Percentiles rank a stretch among this genome's conserved stretches.
Evolutionary conservation across 129 eudicot genomes (phyloP).

Genomic region (Tagetes patula): DNA sequence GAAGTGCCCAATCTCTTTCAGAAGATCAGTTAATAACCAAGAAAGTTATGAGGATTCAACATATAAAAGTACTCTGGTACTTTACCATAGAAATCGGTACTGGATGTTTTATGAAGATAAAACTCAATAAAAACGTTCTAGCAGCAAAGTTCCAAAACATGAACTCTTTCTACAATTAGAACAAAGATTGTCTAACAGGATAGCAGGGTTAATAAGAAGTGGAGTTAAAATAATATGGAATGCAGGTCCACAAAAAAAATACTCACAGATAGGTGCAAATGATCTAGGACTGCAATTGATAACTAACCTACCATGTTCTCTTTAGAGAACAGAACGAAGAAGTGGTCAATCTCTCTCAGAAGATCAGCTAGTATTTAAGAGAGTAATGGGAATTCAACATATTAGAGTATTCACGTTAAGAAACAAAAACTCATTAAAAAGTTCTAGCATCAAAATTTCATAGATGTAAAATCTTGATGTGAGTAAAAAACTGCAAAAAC

Average conservation of each 20-base stretch:
- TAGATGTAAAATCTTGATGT: background rate
- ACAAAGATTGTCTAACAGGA: slow-evolving; percentile 11
- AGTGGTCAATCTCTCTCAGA: background rate
- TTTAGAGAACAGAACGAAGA: background rate
- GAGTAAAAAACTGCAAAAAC: background rate
- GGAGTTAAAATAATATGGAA: background rate
- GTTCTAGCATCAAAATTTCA: background rate
- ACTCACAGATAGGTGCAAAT: background rate
- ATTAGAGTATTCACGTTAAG: background rate
- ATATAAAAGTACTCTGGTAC: background rate
- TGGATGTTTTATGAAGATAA: background rate
- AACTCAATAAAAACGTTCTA: background rate
- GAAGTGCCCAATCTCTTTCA: slow-evolving; percentile 4
- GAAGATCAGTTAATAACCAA: background rate
- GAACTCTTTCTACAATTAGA: background rate
- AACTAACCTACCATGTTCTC: slow-evolving; percentile 73
- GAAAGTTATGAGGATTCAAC: background rate
- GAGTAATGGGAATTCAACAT: background rate
- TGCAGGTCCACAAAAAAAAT: background rate
- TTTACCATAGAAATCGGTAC: background rate
- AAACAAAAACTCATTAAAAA: background rate
- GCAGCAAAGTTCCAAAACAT: background rate
- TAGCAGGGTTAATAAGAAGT: background rate
- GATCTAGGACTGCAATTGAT: slow-evolving; percentile 14
- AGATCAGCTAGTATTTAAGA: background rate